Conservation (phyloP, 768 basidiomycete species). For the Leucogyrophana mollusca region DNA sequence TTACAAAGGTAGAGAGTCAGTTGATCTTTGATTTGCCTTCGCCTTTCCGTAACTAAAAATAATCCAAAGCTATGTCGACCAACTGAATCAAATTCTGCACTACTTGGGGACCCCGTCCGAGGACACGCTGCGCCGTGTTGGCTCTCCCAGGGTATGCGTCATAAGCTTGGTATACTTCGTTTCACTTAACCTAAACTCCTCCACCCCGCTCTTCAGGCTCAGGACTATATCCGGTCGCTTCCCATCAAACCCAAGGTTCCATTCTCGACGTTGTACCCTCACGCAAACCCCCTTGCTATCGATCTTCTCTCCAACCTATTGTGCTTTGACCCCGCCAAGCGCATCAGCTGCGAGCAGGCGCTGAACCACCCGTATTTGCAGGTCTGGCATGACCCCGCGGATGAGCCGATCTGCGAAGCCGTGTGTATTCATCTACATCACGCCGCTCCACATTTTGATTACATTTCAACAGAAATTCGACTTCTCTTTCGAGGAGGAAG, state of each 20-base stretch:
- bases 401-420: constrained; percentile 83
- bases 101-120: constrained; percentile 98
- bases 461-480: constrained; percentile 71
- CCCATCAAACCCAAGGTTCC: constrained; percentile 96
- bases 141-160: constrained; percentile 79
- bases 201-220: constrained; percentile 54
- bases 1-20: constrained; percentile 96
- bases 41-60: constrained; percentile 2
- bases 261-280: constrained; percentile 89
- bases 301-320: constrained; percentile 91
- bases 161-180: not conserved
- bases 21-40: constrained; percentile 7
- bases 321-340: constrained; percentile 94
- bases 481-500: constrained; percentile 95
- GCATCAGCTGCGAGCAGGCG: constrained; percentile 95
- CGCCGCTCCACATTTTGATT: not conserved
- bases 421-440: constrained; percentile 39
- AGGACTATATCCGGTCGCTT: constrained; percentile 96
- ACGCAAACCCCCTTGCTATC: constrained; percentile 90
- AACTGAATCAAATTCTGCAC: constrained; percentile 96
- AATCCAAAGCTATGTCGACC: constrained; percentile 84
- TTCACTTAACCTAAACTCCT: constrained; percentile 3
- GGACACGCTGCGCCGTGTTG: constrained; percentile 93
- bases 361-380: constrained; percentile 91
- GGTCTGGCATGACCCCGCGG: constrained; percentile 97